Evolutionary conservation across 2,329 filamentous ascomycete species (phyloP).

Genomic region (Cylindrodendrum hubeiense): DNA sequence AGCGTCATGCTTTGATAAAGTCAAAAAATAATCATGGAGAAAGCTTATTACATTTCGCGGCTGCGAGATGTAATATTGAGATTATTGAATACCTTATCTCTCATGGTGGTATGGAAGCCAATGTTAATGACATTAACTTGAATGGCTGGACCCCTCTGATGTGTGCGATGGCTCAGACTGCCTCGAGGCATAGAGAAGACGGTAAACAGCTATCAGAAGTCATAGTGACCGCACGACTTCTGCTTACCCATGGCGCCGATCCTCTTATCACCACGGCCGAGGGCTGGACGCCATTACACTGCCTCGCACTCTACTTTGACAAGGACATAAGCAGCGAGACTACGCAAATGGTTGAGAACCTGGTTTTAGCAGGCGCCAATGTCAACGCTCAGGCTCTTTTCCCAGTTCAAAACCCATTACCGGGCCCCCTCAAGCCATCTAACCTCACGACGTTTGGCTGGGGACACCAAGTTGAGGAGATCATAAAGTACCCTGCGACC

Average conservation of each 20-base stretch:
- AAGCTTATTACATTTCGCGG: conserved; percentile 46
- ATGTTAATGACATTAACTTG: not conserved
- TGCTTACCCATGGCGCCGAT: conserved; percentile 41
- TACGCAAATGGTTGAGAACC: not conserved
- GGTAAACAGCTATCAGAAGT: not conserved
- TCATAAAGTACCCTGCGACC: not conserved
- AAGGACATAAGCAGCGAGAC: not conserved
- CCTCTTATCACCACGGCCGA: conserved; percentile 34
- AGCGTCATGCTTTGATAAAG: conserved; percentile 7
- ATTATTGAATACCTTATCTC: conserved; percentile 35
- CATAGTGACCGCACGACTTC: conserved; percentile 25
- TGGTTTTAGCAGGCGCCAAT: not conserved
- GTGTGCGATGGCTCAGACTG: not conserved
- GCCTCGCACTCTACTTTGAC: conserved; percentile 27
- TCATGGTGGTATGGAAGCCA: not conserved
- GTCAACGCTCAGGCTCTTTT: not conserved
- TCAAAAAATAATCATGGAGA: conserved; percentile 38
- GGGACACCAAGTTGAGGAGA: not conserved
- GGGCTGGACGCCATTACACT: conserved; percentile 44
- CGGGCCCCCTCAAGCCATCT: not conserved
- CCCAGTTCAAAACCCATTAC: not conserved
- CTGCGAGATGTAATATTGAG: conserved; percentile 38
- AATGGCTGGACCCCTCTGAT: not conserved
- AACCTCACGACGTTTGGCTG: not conserved
- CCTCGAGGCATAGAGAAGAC: too few species aligned